These are phyloP conservation scores for Calonectria pseudoreteaudii DNA, from an alignment of 2,329 filamentous ascomycete species.

Conservation along the genomic window DNA sequence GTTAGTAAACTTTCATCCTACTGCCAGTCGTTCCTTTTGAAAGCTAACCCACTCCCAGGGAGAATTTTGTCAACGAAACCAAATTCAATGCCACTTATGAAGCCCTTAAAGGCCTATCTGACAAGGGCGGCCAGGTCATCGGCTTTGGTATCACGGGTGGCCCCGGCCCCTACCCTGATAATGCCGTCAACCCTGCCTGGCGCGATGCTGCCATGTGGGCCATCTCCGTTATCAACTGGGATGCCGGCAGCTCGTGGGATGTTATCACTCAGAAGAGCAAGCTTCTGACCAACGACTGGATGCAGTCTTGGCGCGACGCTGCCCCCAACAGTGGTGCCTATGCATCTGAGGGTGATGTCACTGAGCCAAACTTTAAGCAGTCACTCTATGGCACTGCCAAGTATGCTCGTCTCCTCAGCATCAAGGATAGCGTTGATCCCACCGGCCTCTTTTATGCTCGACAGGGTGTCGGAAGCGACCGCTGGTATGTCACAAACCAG, in stretches of 20 bases:
- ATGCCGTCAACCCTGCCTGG: constrained; percentile 63
- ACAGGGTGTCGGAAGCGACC: constrained; percentile 34
- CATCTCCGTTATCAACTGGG: constrained; percentile 50
- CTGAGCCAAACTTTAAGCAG: constrained; percentile 37
- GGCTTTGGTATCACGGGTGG: constrained; percentile 53
- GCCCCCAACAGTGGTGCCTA: constrained; percentile 33
- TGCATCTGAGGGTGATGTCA: constrained; percentile 37
- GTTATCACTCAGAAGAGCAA: constrained; percentile 30
- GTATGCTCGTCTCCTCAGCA: constrained; percentile 32
- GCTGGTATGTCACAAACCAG: constrained; percentile 36
- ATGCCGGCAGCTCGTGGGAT: constrained; percentile 28
- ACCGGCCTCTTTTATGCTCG: constrained; percentile 36
- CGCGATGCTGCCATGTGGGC: constrained; percentile 54
- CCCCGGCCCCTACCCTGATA: constrained; percentile 48
- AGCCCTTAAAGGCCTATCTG: constrained; percentile 52
- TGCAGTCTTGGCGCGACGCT: constrained; percentile 42
- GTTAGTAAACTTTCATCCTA: neutral
- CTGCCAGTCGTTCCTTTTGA: neutral
- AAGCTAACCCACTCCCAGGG: neutral
- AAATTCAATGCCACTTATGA: constrained; percentile 49
- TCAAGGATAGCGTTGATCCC: constrained; percentile 35
- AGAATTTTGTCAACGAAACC: constrained; percentile 29
- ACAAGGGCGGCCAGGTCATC: constrained; percentile 55
- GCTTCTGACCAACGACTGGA: constrained; percentile 38
- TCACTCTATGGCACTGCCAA: constrained; percentile 35